Evolutionary conservation across 257 asterid genomes (phyloP).

Genomic region (Pogostemon cablin): DNA sequence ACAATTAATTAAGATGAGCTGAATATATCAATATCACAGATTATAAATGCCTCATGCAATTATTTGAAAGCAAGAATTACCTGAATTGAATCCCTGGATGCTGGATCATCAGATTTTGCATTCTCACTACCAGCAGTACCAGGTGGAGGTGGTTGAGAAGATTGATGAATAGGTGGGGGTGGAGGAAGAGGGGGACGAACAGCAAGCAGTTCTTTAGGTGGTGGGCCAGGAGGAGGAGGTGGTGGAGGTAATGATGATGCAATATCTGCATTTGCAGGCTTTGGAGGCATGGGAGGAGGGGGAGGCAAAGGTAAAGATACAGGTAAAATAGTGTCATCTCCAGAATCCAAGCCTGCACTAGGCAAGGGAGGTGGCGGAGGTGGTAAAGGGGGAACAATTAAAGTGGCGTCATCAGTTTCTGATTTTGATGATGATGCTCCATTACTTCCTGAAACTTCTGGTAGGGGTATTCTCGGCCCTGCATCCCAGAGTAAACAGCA

Average conservation of each 20-base stretch:
- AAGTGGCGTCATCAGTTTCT: slow-evolving; percentile 60
- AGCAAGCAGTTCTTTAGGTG: slow-evolving; percentile 71
- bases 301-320: slow-evolving; percentile 83
- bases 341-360: slow-evolving; percentile 54
- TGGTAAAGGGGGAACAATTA: slow-evolving; percentile 57
- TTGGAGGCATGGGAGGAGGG: slow-evolving; percentile 89
- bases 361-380: slow-evolving; percentile 87
- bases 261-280: slow-evolving; percentile 53
- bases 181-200: slow-evolving; percentile 61
- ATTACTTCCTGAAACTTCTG: slow-evolving; percentile 74
- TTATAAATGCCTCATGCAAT: slow-evolving; percentile 5
- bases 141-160: slow-evolving; percentile 74
- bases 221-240: slow-evolving; percentile 97
- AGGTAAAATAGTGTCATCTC: slow-evolving; percentile 56
- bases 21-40: not conserved
- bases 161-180: slow-evolving; percentile 58
- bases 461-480: slow-evolving; percentile 90
- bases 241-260: slow-evolving; percentile 52
- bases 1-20: slow-evolving; percentile 9
- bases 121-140: slow-evolving; percentile 62
- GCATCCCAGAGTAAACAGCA: slow-evolving; percentile 31
- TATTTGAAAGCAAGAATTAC: slow-evolving; percentile 40
- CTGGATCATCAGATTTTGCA: slow-evolving; percentile 51
- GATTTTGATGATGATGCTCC: slow-evolving; percentile 66
- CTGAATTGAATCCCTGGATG: slow-evolving; percentile 55